Conservation (phyloP, 768 basidiomycete genomes). For the Favolaschia claudopus region DNA sequence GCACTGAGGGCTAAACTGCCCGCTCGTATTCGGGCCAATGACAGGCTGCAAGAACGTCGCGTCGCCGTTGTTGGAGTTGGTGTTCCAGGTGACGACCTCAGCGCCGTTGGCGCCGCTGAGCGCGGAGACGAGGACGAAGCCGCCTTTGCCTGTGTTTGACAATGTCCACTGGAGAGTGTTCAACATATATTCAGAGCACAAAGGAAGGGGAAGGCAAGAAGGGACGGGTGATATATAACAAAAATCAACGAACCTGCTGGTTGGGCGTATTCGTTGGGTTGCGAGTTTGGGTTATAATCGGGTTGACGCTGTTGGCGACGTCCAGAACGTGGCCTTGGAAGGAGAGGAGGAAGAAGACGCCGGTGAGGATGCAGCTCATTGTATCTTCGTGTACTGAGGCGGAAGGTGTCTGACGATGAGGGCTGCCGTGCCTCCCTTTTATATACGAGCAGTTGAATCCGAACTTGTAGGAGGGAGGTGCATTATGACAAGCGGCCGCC, state of each 20-base stretch:
- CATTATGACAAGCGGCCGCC: no score
- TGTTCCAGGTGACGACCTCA: not conserved
- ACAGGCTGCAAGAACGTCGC: slow-evolving; percentile 8
- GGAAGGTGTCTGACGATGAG: no score
- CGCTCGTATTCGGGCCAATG: not conserved
- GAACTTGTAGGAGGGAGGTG: no score
- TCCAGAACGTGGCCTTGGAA: slow-evolving; percentile 21
- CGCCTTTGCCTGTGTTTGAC: not conserved
- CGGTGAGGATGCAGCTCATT: not conserved
- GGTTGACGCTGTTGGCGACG: slow-evolving; percentile 12
- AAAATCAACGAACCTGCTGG: slow-evolving; percentile 13
- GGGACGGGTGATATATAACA: no score
- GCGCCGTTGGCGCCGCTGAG: not conserved
- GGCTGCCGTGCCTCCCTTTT: no score
- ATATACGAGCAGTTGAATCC: no score
- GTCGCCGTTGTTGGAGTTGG: not conserved
- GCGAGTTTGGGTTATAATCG: slow-evolving; percentile 6
- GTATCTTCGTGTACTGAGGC: no score
- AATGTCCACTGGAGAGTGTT: not conserved
- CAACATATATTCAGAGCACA: not conserved
- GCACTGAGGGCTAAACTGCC: slow-evolving; percentile 1
- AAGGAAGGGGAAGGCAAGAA: no score
- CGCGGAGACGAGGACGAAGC: slow-evolving; percentile 7
- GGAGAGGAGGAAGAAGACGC: not conserved
- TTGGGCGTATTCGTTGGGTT: not conserved